A percentile compares a stretch with the other conserved stretches of the same genome.
These are phyloP conservation scores for Gymnopilus dilepis DNA, from an alignment of 768 basidiomycete species.

Conservation along the genomic window DNA sequence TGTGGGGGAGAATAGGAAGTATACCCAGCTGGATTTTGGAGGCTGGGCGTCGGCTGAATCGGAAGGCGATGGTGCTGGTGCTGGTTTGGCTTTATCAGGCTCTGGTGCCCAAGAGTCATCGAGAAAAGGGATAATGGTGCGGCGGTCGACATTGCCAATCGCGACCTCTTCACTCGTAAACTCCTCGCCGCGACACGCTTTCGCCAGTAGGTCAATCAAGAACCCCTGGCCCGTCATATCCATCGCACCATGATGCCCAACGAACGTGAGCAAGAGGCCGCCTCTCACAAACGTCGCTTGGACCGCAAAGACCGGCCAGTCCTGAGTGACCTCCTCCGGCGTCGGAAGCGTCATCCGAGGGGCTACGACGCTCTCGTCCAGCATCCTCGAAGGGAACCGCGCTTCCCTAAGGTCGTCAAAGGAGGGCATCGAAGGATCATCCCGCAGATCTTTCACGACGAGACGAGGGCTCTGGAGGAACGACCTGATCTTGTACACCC, in stretches of 20 bases:
- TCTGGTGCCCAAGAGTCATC: constrained; percentile 15
- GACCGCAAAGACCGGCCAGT: constrained; percentile 29
- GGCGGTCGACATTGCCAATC: constrained; percentile 25
- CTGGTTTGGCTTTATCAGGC: constrained; percentile 9
- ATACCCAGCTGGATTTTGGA: constrained; percentile 19
- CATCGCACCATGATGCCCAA: constrained; percentile 31
- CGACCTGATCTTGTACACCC: constrained; percentile 25
- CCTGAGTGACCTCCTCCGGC: constrained; percentile 18
- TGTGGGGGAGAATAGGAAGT: constrained; percentile 22
- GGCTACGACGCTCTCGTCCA: constrained; percentile 30
- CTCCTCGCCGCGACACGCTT: constrained; percentile 27
- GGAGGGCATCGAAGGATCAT: constrained; percentile 23
- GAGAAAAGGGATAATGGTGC: constrained; percentile 24
- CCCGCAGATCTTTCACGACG: constrained; percentile 29
- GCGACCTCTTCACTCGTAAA: constrained; percentile 28
- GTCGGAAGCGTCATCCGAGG: constrained; percentile 28
- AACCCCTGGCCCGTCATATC: constrained; percentile 34
- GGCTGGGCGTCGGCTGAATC: not conserved
- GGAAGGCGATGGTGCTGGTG: not conserved
- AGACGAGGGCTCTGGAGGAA: constrained; percentile 22
- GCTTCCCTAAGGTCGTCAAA: constrained; percentile 29
- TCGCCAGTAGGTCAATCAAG: constrained; percentile 28
- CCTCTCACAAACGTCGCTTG: constrained; percentile 32
- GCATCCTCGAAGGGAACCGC: constrained; percentile 30
- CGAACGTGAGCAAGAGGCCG: constrained; percentile 32